These are phyloP conservation scores for Uromyces viciae-fabae DNA, from an alignment of 1,284 basidiomycete genomes.

Conservation along the genomic window DNA sequence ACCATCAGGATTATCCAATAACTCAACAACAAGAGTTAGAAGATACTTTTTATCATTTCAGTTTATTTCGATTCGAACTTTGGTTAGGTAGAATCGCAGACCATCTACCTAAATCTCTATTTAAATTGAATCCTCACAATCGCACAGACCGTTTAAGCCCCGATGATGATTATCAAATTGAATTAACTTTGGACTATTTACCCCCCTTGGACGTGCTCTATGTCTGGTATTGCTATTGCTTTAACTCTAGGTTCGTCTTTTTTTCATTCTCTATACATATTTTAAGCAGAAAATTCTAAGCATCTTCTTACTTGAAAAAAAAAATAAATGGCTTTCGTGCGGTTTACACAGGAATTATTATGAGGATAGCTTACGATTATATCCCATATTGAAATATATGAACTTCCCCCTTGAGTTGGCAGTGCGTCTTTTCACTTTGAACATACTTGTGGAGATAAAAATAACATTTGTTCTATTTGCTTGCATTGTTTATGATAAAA, in stretches of 20 bases:
- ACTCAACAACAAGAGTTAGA: background rate
- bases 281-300: background rate
- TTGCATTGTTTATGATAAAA: background rate
- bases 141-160: background rate
- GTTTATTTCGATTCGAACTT: conserved; percentile 16
- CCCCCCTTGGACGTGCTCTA: conserved; percentile 48
- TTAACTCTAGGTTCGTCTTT: conserved; percentile 45
- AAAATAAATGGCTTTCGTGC: background rate
- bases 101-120: background rate
- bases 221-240: conserved; percentile 48
- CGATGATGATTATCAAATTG: background rate
- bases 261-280: background rate
- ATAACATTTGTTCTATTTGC: background rate
- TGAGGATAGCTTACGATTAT: conserved; percentile 15
- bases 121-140: background rate
- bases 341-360: conserved; percentile 9
- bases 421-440: background rate
- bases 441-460: background rate
- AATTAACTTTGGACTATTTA: conserved; percentile 1
- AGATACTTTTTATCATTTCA: background rate
- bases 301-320: conserved; percentile 6
- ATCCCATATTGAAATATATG: conserved; percentile 19
- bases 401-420: conserved; percentile 1
- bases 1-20: background rate
- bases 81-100: conserved; percentile 16